Conservation (phyloP, 208 protist genomes). For the Acanthamoeba royreba region DNA sequence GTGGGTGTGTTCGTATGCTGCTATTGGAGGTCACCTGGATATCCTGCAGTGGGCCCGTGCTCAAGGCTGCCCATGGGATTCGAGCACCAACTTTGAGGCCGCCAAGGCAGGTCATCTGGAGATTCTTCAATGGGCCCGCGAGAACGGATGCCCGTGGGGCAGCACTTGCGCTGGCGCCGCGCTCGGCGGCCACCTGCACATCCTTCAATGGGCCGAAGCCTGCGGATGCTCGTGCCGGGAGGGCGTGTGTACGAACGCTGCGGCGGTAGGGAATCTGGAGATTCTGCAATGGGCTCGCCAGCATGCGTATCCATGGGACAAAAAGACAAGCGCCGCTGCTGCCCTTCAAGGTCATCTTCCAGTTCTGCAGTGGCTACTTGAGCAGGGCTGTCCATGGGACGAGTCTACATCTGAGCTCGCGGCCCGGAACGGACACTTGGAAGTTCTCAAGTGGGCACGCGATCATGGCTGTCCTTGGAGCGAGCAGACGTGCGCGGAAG, state of each 20-base stretch:
- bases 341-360: too few species aligned
- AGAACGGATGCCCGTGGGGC: neutral
- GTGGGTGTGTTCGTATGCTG: neutral
- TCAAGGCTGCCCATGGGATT: neutral
- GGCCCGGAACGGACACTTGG: neutral
- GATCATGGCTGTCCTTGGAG: too few species aligned
- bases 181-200: neutral
- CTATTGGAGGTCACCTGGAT: neutral
- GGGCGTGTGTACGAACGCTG: too few species aligned
- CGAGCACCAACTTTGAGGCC: neutral
- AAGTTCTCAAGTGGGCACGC: neutral
- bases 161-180: neutral
- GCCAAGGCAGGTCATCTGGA: neutral
- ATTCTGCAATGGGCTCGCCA: too few species aligned
- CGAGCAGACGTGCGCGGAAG: neutral
- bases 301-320: too few species aligned
- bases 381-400: too few species aligned
- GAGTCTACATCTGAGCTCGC: neutral
- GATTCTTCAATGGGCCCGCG: neutral
- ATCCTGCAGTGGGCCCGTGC: neutral
- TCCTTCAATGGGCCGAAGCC: too few species aligned
- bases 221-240: too few species aligned
- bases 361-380: too few species aligned
- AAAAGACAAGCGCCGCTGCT: too few species aligned
- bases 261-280: too few species aligned